Percentiles rank a stretch among this genome's conserved stretches.
Evolutionary conservation across 768 basidiomycete species (phyloP).

Genomic region (Melanogaster broomeanus): DNA sequence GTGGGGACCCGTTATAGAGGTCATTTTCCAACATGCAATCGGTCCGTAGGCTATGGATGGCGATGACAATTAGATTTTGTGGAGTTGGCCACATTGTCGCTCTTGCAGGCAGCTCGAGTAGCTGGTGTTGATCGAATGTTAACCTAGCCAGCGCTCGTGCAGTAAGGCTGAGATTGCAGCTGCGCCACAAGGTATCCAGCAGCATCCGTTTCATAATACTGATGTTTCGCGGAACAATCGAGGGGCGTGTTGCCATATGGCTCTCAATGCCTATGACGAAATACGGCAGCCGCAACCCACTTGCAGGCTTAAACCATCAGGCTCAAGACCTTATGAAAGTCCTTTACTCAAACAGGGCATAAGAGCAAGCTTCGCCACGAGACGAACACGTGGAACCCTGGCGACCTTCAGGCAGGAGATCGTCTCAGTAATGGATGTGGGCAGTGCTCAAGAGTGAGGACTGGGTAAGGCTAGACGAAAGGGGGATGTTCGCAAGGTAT

Average conservation of each 20-base stretch:
- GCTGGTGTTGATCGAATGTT: constrained; percentile 16
- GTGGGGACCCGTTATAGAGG: constrained; percentile 16
- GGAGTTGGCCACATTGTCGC: constrained; percentile 24
- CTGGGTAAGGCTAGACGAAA: neutral
- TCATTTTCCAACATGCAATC: constrained; percentile 22
- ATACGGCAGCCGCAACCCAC: neutral
- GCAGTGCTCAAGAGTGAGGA: neutral
- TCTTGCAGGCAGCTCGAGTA: constrained; percentile 21
- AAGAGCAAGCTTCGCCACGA: neutral
- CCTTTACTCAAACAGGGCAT: too few relatives aligned
- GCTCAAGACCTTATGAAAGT: too few relatives aligned
- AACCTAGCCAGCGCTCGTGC: too few relatives aligned
- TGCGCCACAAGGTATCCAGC: neutral
- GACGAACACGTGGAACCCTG: neutral
- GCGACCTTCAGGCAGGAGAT: neutral
- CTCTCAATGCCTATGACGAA: neutral
- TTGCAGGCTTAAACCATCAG: neutral
- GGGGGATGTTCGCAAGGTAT: neutral
- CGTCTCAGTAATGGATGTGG: neutral
- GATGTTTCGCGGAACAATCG: neutral
- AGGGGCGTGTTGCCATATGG: neutral
- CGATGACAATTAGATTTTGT: constrained; percentile 26
- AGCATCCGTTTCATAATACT: neutral
- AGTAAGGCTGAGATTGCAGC: neutral
- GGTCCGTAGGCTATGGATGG: constrained; percentile 12